Base-by-base conservation (phyloP, 2,329 filamentous ascomycete species). In the Botrytis fabae region DNA sequence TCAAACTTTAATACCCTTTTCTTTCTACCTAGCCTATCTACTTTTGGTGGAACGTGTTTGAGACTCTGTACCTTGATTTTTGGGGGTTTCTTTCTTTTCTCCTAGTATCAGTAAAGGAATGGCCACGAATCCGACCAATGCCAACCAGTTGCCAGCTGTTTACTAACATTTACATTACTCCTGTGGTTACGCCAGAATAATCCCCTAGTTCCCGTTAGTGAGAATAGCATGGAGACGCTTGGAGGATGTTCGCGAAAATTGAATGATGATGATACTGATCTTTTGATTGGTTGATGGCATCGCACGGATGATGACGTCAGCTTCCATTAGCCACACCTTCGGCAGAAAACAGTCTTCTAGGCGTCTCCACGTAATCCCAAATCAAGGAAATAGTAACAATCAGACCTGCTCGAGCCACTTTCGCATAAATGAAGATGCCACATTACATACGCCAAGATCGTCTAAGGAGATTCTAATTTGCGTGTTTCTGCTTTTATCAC, bases 391-490 rank as follows among this genome's bases (percentile, higher is more conserved):
- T 35, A 38, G 32, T 4, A 25, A 61, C 44, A 48, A n/a, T 51
- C 38, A 0, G n/a, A 57, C n/a, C n/a, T 28, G 51, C 51, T 57
- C 51, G 44, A 48, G 63, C 63, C 63, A 65, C 63, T 51, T 65
- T 51, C 44, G 44, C 42, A 65, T 66, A 38, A n/a, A 51, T 54
- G 51, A 2, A 57, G 42, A 16, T n/a, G 35, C 25, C 8, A 57
- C 42, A 68, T 68, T 68, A 68, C 65, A 54, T 68, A 68, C 35
- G 65, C 65, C 65, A 68, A 68, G 65, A 57, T 20, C 7, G 25
- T 28, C 25, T 22, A 12, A 54, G 44, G 63, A 16, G 25, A 9
- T 25, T 42, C 38, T n/a, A 42, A 63, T 63, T 28, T 62, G 62
- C 62, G 44, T 65, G 28, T 65, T 48, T 63, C 44, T 35, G 28